A percentile compares a stretch with the other conserved stretches of the same genome.
Conservation (phyloP, 1,284 basidiomycete species). For the Cerrena zonata region DNA sequence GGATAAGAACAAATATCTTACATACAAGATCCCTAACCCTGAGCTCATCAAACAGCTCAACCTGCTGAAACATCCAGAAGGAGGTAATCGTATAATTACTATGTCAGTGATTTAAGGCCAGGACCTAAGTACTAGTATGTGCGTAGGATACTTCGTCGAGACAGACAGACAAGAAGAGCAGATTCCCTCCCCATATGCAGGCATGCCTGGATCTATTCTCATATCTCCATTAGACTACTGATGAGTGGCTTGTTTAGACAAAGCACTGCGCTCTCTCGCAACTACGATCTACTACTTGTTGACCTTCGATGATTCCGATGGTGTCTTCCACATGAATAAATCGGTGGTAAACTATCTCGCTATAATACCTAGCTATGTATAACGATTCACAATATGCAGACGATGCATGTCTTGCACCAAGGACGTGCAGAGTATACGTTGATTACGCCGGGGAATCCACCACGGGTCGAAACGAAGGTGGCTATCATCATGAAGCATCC, state of each 20-base stretch:
- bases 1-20: background rate
- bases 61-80: slow-evolving; percentile 33
- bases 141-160: slow-evolving; percentile 35
- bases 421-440: slow-evolving; percentile 45
- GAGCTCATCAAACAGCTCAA: slow-evolving; percentile 29
- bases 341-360: slow-evolving; percentile 29
- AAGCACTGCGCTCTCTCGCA: slow-evolving; percentile 28
- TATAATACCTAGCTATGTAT: background rate
- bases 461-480: slow-evolving; percentile 34
- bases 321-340: slow-evolving; percentile 44
- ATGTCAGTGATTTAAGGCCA: background rate
- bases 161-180: slow-evolving; percentile 31
- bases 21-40: slow-evolving; percentile 21
- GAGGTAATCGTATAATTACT: slow-evolving; percentile 28
- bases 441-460: slow-evolving; percentile 31
- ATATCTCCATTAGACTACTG: background rate
- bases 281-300: slow-evolving; percentile 47
- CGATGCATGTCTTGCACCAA: slow-evolving; percentile 44
- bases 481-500: background rate
- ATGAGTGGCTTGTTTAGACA: slow-evolving; percentile 16
- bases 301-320: slow-evolving; percentile 32
- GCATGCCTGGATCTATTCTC: slow-evolving; percentile 17
- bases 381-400: slow-evolving; percentile 27
- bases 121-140: background rate
- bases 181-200: slow-evolving; percentile 36